phyloP scores from a whole-genome alignment of 1,139 yeast genomes.

The Yamadazyma sp. region DNA sequence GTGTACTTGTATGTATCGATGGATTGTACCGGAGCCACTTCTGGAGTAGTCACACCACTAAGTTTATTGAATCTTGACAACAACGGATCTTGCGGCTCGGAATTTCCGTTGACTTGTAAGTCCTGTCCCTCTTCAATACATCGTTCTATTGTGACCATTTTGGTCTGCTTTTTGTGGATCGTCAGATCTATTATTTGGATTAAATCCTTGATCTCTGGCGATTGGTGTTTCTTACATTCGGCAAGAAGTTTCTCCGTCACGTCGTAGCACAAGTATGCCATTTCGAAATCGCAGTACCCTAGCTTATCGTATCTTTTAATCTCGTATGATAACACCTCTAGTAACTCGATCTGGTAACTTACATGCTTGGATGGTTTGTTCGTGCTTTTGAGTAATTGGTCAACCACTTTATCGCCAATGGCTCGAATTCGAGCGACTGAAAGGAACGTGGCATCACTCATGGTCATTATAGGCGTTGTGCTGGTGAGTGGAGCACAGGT shows the following conservation, averaged over 20 bases:
- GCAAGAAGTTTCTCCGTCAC: constrained; percentile 18
- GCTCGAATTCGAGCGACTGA: constrained; percentile 1
- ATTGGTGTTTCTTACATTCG: constrained; percentile 15
- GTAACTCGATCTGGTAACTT: constrained; percentile 29
- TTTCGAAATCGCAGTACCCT: constrained; percentile 41
- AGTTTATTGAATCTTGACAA: constrained; percentile 21
- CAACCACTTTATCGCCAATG: constrained; percentile 2
- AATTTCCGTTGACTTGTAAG: not conserved
- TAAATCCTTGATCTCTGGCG: constrained; percentile 21
- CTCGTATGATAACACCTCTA: constrained; percentile 39
- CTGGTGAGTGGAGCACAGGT: not conserved
- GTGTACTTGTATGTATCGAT: constrained; percentile 16
- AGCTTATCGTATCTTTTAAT: constrained; percentile 22
- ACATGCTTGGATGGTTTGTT: constrained; percentile 19
- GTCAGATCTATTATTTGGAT: constrained; percentile 22
- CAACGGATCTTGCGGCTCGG: constrained; percentile 19
- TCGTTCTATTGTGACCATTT: constrained; percentile 10
- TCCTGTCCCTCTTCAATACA: too few species aligned
- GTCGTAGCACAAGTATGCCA: constrained; percentile 31
- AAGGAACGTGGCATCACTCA: constrained; percentile 5
- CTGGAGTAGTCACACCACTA: too few species aligned
- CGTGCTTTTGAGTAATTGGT: constrained; percentile 8
- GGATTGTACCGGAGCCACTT: too few species aligned
- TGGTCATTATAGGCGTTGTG: constrained; percentile 4
- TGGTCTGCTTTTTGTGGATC: constrained; percentile 18